These are phyloP conservation scores for Boletellus ananas DNA, from an alignment of 768 basidiomycete genomes.

Conservation along the genomic window DNA sequence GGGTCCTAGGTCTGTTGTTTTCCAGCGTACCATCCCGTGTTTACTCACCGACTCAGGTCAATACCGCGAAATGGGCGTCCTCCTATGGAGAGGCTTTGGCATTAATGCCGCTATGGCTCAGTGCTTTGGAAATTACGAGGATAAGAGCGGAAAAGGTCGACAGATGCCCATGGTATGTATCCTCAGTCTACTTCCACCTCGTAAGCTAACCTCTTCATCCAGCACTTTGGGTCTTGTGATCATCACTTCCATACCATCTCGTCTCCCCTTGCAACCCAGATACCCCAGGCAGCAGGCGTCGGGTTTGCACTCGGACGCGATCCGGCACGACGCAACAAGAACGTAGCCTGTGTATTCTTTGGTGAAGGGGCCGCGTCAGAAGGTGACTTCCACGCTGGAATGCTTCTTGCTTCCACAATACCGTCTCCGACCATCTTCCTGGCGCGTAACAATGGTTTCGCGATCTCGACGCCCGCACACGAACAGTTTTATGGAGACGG, in stretches of 20 bases:
- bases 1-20: conserved; percentile 61
- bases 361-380: conserved; percentile 94
- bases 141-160: conserved; percentile 76
- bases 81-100: conserved; percentile 83
- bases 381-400: conserved; percentile 93
- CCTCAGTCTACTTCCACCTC: neutral
- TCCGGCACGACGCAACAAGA: conserved; percentile 59
- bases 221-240: conserved; percentile 83
- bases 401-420: conserved; percentile 74
- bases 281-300: conserved; percentile 92
- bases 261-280: conserved; percentile 89
- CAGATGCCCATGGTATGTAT: conserved; percentile 87
- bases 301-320: conserved; percentile 85
- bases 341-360: conserved; percentile 85
- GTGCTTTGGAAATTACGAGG: conserved; percentile 84
- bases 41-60: conserved; percentile 50
- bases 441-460: conserved; percentile 86
- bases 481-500: conserved; percentile 94
- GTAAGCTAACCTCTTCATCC: conserved; percentile 8
- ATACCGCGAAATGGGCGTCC: conserved; percentile 90
- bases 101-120: conserved; percentile 85
- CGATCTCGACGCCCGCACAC: conserved; percentile 86
- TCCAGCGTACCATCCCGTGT: neutral
- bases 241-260: conserved; percentile 95
- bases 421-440: conserved; percentile 72